Evolutionary conservation across 805 yeast species (phyloP), one percentile per base, ranked within the genome.

Genomic region (Metschnikowia colocasiae): DNA sequence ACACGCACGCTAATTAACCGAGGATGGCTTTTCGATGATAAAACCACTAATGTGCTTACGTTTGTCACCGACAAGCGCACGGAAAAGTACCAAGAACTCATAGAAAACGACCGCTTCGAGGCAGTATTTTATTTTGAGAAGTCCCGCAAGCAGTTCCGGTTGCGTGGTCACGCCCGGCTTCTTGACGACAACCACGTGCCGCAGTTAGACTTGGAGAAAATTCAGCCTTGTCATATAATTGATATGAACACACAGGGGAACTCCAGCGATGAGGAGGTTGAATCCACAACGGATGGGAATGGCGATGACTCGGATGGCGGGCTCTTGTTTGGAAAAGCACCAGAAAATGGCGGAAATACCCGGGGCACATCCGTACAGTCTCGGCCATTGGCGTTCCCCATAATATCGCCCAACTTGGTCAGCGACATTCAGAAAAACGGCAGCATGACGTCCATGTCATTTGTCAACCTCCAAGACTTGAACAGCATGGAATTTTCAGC

Each of bases 21-120:
- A 41, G 94, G 90, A 7, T 88, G 86, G 64, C 67, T 88, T 42
- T 88, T 87, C 60, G 74, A 80, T 58, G 87, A 86, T 59, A 75
- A 75, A 52, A 72, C 77, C 47, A 82, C 84, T 22, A 87, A 85
- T 58, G 79, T 85, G 10, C 62, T 87, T 44, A 75, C 87, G 0
- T 81, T 85, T 56, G 77, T 84, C 36, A 83, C 94, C 1, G 96
- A 88, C 63, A 73, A 74, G 58, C 70, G 96, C 63, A 81, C 83
- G 72, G 68, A 69, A 42, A 88, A 88, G 63, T 75, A 74, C 57
- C 64, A 66, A 12, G 85, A 85, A 56, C 63, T 79, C 33, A 51
- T 72, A 18, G 56, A 61, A 41, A 75, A 82, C 55, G 78, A 83
- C 44, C 70, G 72, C 46, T 83, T 81, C 61, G 95, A 88, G 66